phyloP scores from a whole-genome alignment of 2,329 filamentous ascomycete genomes.

The Trichoderma afroharzianum region DNA sequence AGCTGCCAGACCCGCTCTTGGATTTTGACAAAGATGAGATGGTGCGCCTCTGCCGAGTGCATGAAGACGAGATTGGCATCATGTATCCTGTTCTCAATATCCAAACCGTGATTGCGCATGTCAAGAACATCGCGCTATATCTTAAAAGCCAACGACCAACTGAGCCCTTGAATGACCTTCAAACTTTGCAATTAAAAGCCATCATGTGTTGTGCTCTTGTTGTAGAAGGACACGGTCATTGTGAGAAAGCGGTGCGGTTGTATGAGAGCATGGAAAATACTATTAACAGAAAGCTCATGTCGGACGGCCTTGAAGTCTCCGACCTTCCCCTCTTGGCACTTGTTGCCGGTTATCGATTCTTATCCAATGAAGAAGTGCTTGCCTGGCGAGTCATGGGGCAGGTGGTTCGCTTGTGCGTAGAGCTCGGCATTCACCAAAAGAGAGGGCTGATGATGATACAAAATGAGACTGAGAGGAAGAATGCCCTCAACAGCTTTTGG shows the following conservation, averaged over 20 bases:
- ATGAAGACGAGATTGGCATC: conserved; percentile 85
- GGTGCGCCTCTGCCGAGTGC: conserved; percentile 70
- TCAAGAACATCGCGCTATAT: conserved; percentile 65
- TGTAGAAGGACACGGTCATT: conserved; percentile 75
- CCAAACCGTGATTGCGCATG: conserved; percentile 65
- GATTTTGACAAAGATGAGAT: conserved; percentile 75
- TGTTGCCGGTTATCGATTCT: conserved; percentile 69
- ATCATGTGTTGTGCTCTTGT: conserved; percentile 75
- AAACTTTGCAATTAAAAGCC: conserved; percentile 73
- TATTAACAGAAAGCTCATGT: conserved; percentile 63
- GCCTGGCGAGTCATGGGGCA: conserved; percentile 86
- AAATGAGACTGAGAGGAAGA: conserved; percentile 64
- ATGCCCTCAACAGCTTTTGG: conserved; percentile 77
- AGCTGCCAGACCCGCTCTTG: conserved; percentile 70
- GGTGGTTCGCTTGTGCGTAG: conserved; percentile 72
- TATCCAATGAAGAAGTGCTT: conserved; percentile 78
- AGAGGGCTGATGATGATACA: conserved; percentile 68
- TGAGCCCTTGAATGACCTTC: conserved; percentile 44
- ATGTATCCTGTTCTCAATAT: conserved; percentile 89
- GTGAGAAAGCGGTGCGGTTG: conserved; percentile 66
- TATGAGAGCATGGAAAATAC: conserved; percentile 73
- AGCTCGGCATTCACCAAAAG: conserved; percentile 77
- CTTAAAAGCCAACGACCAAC: conserved; percentile 44
- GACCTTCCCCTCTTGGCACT: conserved; percentile 51
- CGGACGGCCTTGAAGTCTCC: conserved; percentile 45